Conservation (phyloP, 2,329 filamentous ascomycete genomes). For the Teratosphaeria zuluensis region DNA sequence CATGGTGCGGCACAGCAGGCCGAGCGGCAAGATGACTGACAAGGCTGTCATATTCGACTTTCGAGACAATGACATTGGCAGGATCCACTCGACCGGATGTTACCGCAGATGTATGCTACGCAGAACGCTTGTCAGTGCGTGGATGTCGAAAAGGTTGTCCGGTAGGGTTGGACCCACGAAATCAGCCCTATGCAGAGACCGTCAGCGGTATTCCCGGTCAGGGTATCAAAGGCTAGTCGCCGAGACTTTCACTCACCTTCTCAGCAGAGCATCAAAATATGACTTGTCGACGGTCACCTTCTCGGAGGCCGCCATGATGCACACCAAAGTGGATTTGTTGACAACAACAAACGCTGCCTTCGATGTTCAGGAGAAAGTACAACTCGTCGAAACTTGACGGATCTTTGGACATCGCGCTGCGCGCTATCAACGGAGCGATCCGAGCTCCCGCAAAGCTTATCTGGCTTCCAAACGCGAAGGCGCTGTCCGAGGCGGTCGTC, state of each 20-base stretch:
- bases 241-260: slow-evolving; percentile 44
- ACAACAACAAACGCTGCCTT: background rate
- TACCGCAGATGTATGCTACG: slow-evolving; percentile 17
- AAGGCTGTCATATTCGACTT: slow-evolving; percentile 52
- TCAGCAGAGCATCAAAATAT: slow-evolving; percentile 53
- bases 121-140: background rate
- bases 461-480: background rate
- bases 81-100: slow-evolving; percentile 12
- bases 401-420: background rate
- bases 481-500: no score
- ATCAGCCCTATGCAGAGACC: slow-evolving; percentile 16
- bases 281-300: slow-evolving; percentile 49
- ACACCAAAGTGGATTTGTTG: background rate
- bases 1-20: background rate
- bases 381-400: background rate
- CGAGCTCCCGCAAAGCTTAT: background rate
- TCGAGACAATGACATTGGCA: slow-evolving; percentile 44
- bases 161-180: slow-evolving; percentile 14
- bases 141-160: background rate
- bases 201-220: slow-evolving; percentile 7
- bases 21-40: slow-evolving; percentile 26
- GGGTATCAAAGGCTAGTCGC: slow-evolving; percentile 3
- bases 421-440: no score
- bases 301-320: slow-evolving; percentile 28
- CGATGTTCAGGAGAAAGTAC: background rate